Evolutionary conservation across 2,329 filamentous ascomycete species (phyloP).

Genomic region (Fusarium sp.): DNA sequence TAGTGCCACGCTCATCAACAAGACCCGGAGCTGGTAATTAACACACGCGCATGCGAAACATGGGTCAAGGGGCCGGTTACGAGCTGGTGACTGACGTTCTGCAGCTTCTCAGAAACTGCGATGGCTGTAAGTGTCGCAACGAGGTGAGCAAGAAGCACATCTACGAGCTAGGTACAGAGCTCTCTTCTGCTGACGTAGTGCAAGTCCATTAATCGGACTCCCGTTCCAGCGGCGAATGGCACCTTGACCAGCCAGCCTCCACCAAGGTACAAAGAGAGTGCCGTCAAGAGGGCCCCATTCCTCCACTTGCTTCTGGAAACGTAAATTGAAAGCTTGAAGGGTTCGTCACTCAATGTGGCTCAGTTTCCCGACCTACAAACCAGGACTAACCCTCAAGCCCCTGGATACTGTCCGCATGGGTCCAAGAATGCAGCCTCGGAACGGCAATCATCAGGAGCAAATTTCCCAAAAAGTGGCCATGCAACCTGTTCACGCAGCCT

Average conservation of each 20-base stretch:
- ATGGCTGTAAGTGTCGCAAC: not conserved
- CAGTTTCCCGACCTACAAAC: slow-evolving; percentile 11
- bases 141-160: not conserved
- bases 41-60: slow-evolving; percentile 6
- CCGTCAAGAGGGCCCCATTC: not conserved
- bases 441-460: not conserved
- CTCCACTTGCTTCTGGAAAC: not conserved
- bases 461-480: not conserved
- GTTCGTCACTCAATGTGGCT: slow-evolving; percentile 12
- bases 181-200: not conserved
- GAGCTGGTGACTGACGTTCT: slow-evolving; percentile 22
- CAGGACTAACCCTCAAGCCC: not conserved
- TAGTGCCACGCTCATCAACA: slow-evolving; percentile 18
- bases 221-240: not conserved
- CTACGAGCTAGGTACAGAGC: not conserved
- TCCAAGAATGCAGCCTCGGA: not conserved
- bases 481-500: not conserved
- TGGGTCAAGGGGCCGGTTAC: slow-evolving; percentile 11
- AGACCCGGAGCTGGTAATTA: not conserved
- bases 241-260: not conserved
- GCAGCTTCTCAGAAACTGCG: not conserved
- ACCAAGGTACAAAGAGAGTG: not conserved
- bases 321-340: not conserved
- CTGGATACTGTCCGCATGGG: slow-evolving; percentile 2
- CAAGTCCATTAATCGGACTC: not conserved